Evolutionary conservation across 257 asterid genomes (phyloP).

Genomic region (Lithospermum erythrorhizon): DNA sequence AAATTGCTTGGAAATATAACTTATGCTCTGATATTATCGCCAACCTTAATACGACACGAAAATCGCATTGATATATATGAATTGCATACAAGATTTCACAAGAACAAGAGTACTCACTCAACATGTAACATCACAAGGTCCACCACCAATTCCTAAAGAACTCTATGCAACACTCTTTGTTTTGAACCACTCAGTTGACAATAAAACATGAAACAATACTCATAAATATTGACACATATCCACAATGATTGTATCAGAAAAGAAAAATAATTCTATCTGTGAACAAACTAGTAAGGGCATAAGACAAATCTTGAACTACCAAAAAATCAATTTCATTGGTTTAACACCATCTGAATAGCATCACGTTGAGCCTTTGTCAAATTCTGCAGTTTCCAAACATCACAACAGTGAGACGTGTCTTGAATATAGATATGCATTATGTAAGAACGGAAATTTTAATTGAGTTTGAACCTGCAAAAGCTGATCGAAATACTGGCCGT

Average conservation of each 20-base stretch:
- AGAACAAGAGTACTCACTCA: no score
- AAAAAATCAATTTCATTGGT: slow-evolving; percentile 18
- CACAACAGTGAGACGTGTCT: not conserved
- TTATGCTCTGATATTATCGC: no score
- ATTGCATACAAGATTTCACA: no score
- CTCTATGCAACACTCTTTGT: no score
- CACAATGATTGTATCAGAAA: no score
- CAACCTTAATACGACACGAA: no score
- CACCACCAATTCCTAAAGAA: no score
- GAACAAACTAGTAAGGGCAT: not conserved
- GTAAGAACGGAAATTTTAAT: not conserved
- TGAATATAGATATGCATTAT: not conserved
- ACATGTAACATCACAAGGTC: no score
- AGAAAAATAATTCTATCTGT: not conserved
- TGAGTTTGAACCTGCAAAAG: slow-evolving; percentile 60
- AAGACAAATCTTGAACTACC: slow-evolving; percentile 1
- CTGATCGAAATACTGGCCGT: slow-evolving; percentile 37
- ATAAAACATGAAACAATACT: no score
- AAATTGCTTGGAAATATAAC: no score
- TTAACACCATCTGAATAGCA: slow-evolving; percentile 35
- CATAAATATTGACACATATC: not conserved
- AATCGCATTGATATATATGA: no score
- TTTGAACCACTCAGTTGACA: not conserved
- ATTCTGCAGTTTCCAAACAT: slow-evolving; percentile 38
- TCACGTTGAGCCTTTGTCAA: slow-evolving; percentile 57